Evolutionary conservation across 805 yeast genomes (phyloP), one percentile per base, ranked within the genome.

Genomic region (Metschnikowia henanensis): DNA sequence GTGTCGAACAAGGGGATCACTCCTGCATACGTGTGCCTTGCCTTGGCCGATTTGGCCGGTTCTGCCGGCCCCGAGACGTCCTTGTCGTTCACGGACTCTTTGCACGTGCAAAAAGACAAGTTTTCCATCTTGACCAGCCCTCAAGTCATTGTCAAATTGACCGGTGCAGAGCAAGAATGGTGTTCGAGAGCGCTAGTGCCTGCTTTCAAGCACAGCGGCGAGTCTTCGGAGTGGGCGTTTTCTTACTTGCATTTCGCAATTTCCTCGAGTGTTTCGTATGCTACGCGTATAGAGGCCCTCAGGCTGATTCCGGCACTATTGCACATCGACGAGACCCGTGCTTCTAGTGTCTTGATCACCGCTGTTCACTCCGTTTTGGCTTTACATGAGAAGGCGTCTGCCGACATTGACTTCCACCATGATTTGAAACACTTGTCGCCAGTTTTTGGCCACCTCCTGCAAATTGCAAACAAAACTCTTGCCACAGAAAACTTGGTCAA

Each of bases 11-110:
- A 79, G 59, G 66, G 77, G 8, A 73, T 83, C 15, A 62, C 75
- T 2, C 75, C 79, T 38, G 80, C 83, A 3, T 82, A 78, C 57
- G 81, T 82, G 2, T 62, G 76, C 2, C 53, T 71, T 50, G 70
- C 47, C 47, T 54, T 47, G 58, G 20, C 51, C 53, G 33, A 41
- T 45, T 45, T 37, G 52, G 21, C 43, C 12, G 43, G 39, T 2
- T 25, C 43, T 6, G 15, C 41, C 12, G 47, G 34, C 13, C 56
- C 56, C 5, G 59, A 60, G 5, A 57, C 58, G 6, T 60, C 58
- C 7, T 21, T 30, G 18, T 48, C 72, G 19, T 52, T 71, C 39
- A 36, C 47, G 5, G 70, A 65, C 22, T 62, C 75, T 0, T 56
- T 77, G 6, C 36, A 47, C 0, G 60, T 70, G 35, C 45, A 59